Evolutionary conservation across 805 yeast genomes (phyloP).

Genomic region (Wickerhamiella nectarea): DNA sequence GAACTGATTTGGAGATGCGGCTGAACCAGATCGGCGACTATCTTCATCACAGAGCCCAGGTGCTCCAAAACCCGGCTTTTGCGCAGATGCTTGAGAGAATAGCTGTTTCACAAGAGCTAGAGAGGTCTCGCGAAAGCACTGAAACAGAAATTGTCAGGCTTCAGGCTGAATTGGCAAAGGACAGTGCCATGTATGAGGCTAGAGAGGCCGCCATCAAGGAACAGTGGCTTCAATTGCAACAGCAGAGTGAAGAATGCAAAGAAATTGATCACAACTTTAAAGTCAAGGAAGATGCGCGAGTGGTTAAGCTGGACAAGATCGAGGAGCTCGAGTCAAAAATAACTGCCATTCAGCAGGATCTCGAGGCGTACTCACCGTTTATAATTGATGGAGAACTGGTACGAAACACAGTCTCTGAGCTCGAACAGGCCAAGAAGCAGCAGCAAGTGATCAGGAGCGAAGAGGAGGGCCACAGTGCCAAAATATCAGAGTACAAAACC

Average conservation of each 20-base stretch:
- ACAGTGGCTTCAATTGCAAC: too few relatives aligned
- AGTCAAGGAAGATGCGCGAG: too few relatives aligned
- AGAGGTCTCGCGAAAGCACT: not conserved
- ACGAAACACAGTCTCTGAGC: too few relatives aligned
- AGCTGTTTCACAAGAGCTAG: not conserved
- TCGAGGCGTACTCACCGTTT: not conserved
- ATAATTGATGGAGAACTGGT: not conserved
- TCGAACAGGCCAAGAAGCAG: not conserved
- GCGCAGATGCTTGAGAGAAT: too few relatives aligned
- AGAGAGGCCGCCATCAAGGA: too few relatives aligned
- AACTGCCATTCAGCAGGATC: not conserved
- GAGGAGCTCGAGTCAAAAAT: not conserved
- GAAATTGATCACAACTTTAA: too few relatives aligned
- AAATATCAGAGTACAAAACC: not conserved
- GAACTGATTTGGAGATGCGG: not conserved
- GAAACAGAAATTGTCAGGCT: too few relatives aligned
- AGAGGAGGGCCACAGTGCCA: not conserved
- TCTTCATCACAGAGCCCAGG: not conserved
- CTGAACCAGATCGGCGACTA: not conserved
- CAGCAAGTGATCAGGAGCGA: not conserved
- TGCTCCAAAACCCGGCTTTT: not conserved
- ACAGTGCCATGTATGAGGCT: too few relatives aligned
- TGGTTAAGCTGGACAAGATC: too few relatives aligned
- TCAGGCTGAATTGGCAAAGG: too few relatives aligned
- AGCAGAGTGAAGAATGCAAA: too few relatives aligned